A percentile compares a stretch with the other conserved stretches of the same genome.
These are phyloP conservation scores for Fistulinella prunicolor DNA, from an alignment of 768 basidiomycete genomes.

Conservation along the genomic window DNA sequence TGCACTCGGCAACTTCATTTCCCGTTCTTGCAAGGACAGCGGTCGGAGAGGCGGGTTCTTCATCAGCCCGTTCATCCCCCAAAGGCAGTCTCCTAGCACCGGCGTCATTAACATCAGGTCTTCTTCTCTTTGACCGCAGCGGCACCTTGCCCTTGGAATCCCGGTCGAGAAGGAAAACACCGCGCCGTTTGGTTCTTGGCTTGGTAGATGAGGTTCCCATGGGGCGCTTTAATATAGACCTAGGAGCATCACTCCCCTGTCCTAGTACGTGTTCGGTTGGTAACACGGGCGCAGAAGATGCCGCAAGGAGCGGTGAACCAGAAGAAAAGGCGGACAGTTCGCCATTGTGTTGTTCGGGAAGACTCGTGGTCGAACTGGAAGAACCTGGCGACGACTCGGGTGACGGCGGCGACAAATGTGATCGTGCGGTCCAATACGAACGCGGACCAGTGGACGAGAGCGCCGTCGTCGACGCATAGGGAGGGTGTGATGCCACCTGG, in stretches of 20 bases:
- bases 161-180: constrained; percentile 14
- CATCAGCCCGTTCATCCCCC: constrained; percentile 12
- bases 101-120: constrained; percentile 21
- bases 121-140: constrained; percentile 20
- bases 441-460: constrained; percentile 19
- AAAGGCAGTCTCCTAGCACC: not conserved
- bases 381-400: constrained; percentile 5
- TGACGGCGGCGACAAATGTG: constrained; percentile 17
- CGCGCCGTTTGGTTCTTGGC: constrained; percentile 7
- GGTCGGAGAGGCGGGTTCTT: constrained; percentile 49
- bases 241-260: constrained; percentile 15
- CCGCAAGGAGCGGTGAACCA: constrained; percentile 20
- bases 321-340: constrained; percentile 22
- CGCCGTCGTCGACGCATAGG: constrained; percentile 19
- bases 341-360: constrained; percentile 12
- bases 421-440: constrained; percentile 22
- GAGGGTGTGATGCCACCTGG: constrained; percentile 1
- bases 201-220: constrained; percentile 5
- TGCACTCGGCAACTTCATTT: constrained; percentile 55
- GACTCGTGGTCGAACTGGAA: constrained; percentile 10
- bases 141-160: constrained; percentile 8
- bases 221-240: constrained; percentile 24
- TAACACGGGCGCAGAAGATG: constrained; percentile 10
- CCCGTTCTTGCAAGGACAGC: constrained; percentile 67
- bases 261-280: constrained; percentile 1